phyloP scores from a whole-genome alignment of 2,329 filamentous ascomycete species.

The Trichoderma sp. region DNA sequence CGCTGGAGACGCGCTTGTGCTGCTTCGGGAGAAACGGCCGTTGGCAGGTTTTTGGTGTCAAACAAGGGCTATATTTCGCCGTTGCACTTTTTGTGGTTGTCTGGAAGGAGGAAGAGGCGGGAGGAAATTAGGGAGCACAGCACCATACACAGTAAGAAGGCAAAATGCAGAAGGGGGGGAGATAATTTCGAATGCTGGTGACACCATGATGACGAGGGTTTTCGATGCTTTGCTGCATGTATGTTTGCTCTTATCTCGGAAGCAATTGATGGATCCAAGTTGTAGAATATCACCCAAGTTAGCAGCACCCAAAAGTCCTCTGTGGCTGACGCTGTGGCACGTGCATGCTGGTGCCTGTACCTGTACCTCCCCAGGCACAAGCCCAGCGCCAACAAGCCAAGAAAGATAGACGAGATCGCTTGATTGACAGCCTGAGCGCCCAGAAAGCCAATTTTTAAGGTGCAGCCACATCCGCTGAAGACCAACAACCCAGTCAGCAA shows the following conservation, averaged over 20 bases:
- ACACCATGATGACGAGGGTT: not conserved
- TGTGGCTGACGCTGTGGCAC: not conserved
- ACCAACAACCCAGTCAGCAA: not conserved
- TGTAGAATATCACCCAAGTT: not conserved
- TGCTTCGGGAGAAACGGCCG: conserved; percentile 15
- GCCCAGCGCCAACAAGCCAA: not conserved
- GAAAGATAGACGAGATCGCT: conserved; percentile 7
- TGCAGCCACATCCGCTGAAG: conserved; percentile 1
- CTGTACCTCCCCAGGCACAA: not conserved
- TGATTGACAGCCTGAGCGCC: not conserved
- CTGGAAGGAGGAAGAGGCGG: not conserved
- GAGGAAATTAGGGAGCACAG: not conserved
- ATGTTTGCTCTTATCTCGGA: not conserved
- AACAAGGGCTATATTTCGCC: not conserved
- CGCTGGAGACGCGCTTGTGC: not conserved
- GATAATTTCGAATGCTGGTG: not conserved
- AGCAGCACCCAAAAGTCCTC: not conserved
- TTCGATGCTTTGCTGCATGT: not conserved
- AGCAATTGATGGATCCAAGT: not conserved
- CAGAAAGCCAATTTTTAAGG: not conserved
- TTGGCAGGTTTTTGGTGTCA: not conserved
- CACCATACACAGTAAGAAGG: not conserved
- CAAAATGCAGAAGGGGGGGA: not conserved
- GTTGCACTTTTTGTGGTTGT: not conserved
- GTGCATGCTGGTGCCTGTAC: not conserved